Conservation (phyloP, 108 stramenopile genomes). For the Cylindrotheca fusiformis region DNA sequence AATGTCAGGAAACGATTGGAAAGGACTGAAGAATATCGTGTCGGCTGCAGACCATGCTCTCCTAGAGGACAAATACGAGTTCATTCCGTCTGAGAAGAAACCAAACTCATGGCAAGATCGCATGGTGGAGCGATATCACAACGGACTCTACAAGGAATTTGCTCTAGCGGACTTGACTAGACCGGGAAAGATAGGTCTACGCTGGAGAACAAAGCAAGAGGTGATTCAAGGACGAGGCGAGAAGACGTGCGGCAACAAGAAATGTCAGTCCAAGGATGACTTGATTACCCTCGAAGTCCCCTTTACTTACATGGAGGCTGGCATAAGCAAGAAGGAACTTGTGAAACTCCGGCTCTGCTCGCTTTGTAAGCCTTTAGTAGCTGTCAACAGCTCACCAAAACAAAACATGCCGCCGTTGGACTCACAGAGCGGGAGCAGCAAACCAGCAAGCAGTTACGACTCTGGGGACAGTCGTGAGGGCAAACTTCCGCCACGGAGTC, state of each 20-base stretch:
- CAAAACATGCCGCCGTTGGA: too few species aligned
- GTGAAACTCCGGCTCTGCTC: slow-evolving; percentile 68
- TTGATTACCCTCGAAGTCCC: slow-evolving; percentile 56
- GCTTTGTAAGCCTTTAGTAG: slow-evolving; percentile 57
- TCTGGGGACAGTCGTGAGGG: too few species aligned
- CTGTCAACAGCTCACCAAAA: slow-evolving; percentile 2
- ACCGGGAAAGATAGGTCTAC: slow-evolving; percentile 53
- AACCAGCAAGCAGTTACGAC: background rate
- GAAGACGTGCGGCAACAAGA: slow-evolving; percentile 70
- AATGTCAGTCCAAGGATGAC: slow-evolving; percentile 20
- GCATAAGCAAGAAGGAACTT: slow-evolving; percentile 49
- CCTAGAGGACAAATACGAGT: slow-evolving; percentile 27
- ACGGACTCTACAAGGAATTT: slow-evolving; percentile 76
- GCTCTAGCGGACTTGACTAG: slow-evolving; percentile 72
- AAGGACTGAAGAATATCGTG: slow-evolving; percentile 15
- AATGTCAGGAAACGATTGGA: background rate
- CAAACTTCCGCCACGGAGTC: background rate
- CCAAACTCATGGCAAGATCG: slow-evolving; percentile 73
- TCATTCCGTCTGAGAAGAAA: slow-evolving; percentile 23
- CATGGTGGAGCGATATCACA: slow-evolving; percentile 76
- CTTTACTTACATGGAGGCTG: slow-evolving; percentile 62
- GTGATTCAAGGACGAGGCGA: slow-evolving; percentile 65
- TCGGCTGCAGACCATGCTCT: slow-evolving; percentile 28
- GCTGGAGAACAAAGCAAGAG: slow-evolving; percentile 77
- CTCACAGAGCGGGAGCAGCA: too few species aligned